phyloP scores from a whole-genome alignment of 305 asterid species.

The Fraxinus velutina region DNA sequence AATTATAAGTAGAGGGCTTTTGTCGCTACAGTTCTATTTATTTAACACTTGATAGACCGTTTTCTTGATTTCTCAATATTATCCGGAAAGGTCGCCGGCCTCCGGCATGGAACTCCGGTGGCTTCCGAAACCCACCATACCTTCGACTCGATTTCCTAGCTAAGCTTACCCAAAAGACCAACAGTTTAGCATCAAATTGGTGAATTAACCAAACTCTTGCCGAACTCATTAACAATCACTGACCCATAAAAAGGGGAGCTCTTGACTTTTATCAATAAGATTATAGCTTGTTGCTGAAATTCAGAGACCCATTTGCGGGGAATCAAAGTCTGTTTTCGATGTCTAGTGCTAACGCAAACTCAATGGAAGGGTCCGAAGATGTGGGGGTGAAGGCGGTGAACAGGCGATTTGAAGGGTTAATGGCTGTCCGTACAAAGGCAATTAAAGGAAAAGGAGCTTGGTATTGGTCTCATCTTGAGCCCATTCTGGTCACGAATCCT shows the following conservation, averaged over 20 bases:
- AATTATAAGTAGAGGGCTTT: neutral
- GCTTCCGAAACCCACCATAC: slow-evolving; percentile 17
- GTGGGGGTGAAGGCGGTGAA: neutral
- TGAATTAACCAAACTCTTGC: slow-evolving; percentile 20
- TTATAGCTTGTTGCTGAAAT: neutral
- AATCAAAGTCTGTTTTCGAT: slow-evolving; percentile 22
- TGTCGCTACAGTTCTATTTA: slow-evolving; percentile 24
- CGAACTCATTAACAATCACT: slow-evolving; percentile 21
- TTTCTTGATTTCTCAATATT: neutral
- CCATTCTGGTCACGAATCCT: no score
- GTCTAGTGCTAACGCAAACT: slow-evolving; percentile 39
- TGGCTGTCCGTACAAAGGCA: no score
- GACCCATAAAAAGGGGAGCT: slow-evolving; percentile 6
- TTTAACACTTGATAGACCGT: slow-evolving; percentile 25
- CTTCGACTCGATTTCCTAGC: neutral
- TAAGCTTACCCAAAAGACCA: neutral
- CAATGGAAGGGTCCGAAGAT: slow-evolving; percentile 49
- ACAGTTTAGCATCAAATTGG: slow-evolving; percentile 12
- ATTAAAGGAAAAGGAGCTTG: no score
- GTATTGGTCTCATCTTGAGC: no score
- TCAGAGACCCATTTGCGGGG: neutral
- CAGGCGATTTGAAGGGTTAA: no score
- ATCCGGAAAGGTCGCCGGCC: slow-evolving; percentile 26
- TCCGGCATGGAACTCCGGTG: slow-evolving; percentile 34
- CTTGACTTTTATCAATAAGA: neutral